phyloP scores from a whole-genome alignment of 202 grass and related monocot genomes.

The Carex sylvatica region DNA sequence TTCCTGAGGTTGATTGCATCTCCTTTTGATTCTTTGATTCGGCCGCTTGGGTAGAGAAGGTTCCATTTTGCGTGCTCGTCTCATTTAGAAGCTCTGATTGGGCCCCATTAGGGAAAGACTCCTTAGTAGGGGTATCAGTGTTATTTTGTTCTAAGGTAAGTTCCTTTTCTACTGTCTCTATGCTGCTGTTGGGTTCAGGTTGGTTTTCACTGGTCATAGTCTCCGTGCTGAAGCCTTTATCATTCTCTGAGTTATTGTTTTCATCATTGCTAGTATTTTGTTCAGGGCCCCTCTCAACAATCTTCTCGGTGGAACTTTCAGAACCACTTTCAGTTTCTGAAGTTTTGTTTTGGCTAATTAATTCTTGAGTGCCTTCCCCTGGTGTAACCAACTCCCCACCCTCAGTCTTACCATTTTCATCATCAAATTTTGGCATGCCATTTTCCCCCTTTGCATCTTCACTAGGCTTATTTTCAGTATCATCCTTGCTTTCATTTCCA shows the following conservation, averaged over 20 bases:
- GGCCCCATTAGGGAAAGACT: slow-evolving; percentile 41
- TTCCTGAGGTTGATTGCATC: slow-evolving; percentile 23
- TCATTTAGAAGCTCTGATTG: slow-evolving; percentile 69
- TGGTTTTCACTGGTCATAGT: slow-evolving; percentile 1
- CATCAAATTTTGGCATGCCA: slow-evolving; percentile 45
- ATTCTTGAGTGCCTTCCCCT: slow-evolving; percentile 34
- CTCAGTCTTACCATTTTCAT: slow-evolving; percentile 76
- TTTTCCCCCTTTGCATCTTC: slow-evolving; percentile 22
- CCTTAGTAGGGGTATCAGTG: background rate
- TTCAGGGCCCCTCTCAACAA: slow-evolving; percentile 13
- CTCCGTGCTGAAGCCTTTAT: slow-evolving; percentile 2
- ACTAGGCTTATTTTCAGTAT: slow-evolving; percentile 17
- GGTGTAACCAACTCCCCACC: slow-evolving; percentile 66
- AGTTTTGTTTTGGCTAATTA: slow-evolving; percentile 28
- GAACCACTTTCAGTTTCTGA: slow-evolving; percentile 15
- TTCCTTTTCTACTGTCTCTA: slow-evolving; percentile 5
- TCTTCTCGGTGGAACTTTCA: background rate
- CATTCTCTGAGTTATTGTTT: slow-evolving; percentile 23
- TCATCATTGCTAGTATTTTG: slow-evolving; percentile 17
- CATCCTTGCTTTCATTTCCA: slow-evolving; percentile 20
- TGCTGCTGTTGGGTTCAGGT: background rate
- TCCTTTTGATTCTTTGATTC: slow-evolving; percentile 78
- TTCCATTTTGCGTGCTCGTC: slow-evolving; percentile 63
- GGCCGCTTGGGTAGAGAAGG: slow-evolving; percentile 73
- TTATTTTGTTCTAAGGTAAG: slow-evolving; percentile 12